phyloP scores from a whole-genome alignment of 345 rosid species.

The Lepidium didymum region DNA sequence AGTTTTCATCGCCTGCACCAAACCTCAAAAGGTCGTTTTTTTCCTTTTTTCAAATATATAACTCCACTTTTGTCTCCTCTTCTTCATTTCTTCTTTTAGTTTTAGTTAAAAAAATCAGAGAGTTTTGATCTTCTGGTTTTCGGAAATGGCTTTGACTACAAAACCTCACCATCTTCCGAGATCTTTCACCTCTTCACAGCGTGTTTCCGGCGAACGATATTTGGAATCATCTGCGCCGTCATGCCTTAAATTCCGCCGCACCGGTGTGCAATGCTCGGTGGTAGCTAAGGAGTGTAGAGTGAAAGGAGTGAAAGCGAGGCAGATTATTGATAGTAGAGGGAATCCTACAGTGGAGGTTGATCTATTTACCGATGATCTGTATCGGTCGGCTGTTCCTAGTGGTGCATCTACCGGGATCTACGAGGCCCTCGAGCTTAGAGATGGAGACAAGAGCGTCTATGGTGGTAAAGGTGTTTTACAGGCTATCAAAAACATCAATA shows the following conservation, averaged over 20 bases:
- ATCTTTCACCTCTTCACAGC: slow-evolving; percentile 25
- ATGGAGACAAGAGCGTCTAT: slow-evolving; percentile 73
- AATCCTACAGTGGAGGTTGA: slow-evolving; percentile 99
- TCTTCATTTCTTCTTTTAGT: background rate
- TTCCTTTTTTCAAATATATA: slow-evolving; percentile 20
- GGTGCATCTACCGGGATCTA: slow-evolving; percentile 99
- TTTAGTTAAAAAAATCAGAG: background rate
- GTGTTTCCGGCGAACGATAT: slow-evolving; percentile 21
- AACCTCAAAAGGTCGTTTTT: slow-evolving; percentile 19
- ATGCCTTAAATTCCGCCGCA: slow-evolving; percentile 30
- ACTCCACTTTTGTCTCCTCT: background rate
- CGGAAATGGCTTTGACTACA: slow-evolving; percentile 50
- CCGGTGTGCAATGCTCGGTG: slow-evolving; percentile 48
- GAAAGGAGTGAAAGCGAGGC: slow-evolving; percentile 82
- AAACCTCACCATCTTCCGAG: slow-evolving; percentile 35
- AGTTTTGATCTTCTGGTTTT: background rate
- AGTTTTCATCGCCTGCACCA: slow-evolving; percentile 29
- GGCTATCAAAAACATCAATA: slow-evolving; percentile 71
- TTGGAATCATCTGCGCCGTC: slow-evolving; percentile 25
- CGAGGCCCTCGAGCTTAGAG: slow-evolving; percentile 92
- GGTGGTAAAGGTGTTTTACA: slow-evolving; percentile 91
- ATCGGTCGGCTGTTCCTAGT: slow-evolving; percentile 93
- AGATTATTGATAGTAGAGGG: slow-evolving; percentile 97
- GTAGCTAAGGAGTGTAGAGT: slow-evolving; percentile 51
- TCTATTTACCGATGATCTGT: slow-evolving; percentile 66